Evolutionary conservation across 768 basidiomycete genomes (phyloP).

Genomic region (Guyanaporus albipodus): DNA sequence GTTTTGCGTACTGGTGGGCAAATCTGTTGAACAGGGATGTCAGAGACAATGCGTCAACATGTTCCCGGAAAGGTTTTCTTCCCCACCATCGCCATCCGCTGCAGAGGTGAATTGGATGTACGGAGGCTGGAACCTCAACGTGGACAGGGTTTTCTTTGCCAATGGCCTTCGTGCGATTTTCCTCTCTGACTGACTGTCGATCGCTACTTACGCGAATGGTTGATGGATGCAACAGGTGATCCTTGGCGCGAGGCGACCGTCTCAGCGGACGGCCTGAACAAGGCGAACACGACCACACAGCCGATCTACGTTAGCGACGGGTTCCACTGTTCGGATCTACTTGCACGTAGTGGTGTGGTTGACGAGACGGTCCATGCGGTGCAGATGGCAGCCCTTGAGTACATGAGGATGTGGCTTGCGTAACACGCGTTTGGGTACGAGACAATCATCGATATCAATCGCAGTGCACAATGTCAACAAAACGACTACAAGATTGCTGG

Average conservation of each 20-base stretch:
- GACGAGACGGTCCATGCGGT: slow-evolving; percentile 53
- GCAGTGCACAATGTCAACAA: too few species aligned
- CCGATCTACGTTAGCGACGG: slow-evolving; percentile 58
- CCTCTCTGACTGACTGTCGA: not conserved
- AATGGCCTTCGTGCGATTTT: slow-evolving; percentile 55
- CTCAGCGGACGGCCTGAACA: slow-evolving; percentile 47
- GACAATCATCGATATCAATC: too few species aligned
- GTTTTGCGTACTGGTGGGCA: too few species aligned
- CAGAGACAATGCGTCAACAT: slow-evolving; percentile 70
- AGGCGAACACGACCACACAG: slow-evolving; percentile 47
- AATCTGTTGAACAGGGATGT: too few species aligned
- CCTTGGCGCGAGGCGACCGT: slow-evolving; percentile 71
- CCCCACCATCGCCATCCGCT: slow-evolving; percentile 42
- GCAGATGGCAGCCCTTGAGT: slow-evolving; percentile 47
- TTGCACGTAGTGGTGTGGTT: slow-evolving; percentile 35
- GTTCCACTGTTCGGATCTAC: slow-evolving; percentile 69
- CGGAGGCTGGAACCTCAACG: slow-evolving; percentile 58
- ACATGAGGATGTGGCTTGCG: slow-evolving; percentile 56
- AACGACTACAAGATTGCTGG: too few species aligned
- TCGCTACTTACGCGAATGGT: not conserved
- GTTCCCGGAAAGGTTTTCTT: slow-evolving; percentile 58
- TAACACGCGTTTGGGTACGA: too few species aligned
- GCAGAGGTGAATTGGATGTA: slow-evolving; percentile 46
- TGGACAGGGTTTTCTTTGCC: slow-evolving; percentile 62
- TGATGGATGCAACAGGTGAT: slow-evolving; percentile 44